These are phyloP conservation scores for Dysphania ambrosioides DNA, from an alignment of 148 eudicot species.

Conservation along the genomic window DNA sequence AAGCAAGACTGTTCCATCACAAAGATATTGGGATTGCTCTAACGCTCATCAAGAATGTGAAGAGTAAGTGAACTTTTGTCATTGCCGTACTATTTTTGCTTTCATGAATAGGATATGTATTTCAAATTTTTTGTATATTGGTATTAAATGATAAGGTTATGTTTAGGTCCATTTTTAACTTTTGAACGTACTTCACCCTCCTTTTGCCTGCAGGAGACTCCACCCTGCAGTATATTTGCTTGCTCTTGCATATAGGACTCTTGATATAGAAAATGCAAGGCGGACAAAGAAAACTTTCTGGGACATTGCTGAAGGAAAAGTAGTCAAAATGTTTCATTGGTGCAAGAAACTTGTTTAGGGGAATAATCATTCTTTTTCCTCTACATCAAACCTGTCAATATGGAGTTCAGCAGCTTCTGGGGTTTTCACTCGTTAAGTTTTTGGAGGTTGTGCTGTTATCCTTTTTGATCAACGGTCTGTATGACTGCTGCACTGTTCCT, in stretches of 20 bases:
- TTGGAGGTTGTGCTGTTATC: not conserved
- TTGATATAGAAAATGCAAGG: slow-evolving; percentile 69
- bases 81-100: not conserved
- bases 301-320: slow-evolving; percentile 44
- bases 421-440: not conserved
- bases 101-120: not conserved
- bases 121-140: not conserved
- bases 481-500: not conserved
- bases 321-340: slow-evolving; percentile 53
- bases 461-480: not conserved
- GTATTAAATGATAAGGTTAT: not conserved
- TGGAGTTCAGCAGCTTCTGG: not conserved
- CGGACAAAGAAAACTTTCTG: slow-evolving; percentile 45
- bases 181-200: slow-evolving; percentile 17
- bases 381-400: not conserved
- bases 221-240: slow-evolving; percentile 96
- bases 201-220: slow-evolving; percentile 58
- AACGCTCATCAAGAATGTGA: slow-evolving; percentile 47
- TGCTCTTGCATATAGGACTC: slow-evolving; percentile 86
- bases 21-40: slow-evolving; percentile 79
- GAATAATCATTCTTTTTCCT: slow-evolving; percentile 9
- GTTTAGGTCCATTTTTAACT: not conserved
- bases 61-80: slow-evolving; percentile 45
- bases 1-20: slow-evolving; percentile 58
- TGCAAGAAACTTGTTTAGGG: slow-evolving; percentile 54